Base-by-base conservation (phyloP, 108 stramenopile species). In the Phaeodactylum tricornutum region DNA sequence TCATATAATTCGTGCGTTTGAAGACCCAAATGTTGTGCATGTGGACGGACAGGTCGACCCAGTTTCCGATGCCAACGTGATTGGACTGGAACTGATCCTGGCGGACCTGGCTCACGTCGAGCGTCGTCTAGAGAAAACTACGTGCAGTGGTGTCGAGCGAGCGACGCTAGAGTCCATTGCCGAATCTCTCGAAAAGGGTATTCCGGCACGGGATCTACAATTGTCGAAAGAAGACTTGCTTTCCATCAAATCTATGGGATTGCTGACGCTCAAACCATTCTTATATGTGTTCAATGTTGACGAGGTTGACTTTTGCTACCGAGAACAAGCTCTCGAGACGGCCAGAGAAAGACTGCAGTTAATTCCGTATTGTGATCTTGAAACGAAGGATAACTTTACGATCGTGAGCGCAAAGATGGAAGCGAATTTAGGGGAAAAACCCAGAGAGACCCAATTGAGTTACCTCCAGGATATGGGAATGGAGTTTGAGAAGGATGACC, bases 221-320 rank as follows among this genome's bases (percentile, higher is more conserved):
- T 68, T 92, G 41, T 46, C 72, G 0, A 29, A 44, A 0, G 60
- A 65, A 1, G 75, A 77, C 56, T 27, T 46, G 35, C 39, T 48
- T 49, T 37, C 49, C 2, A 75, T 89, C 46, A 67, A 67, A 55
- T 53, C 62, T 12, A 80, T 90, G 62, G 80, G 82, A 2, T 69
- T 95, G 25, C 49, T 95, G 25, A 84, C 90, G 1, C 47, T 68
- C n/a, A 95, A 92, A 55, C 84, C 81, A 6, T 67, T 83, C 1
- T 73, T 96, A 22, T 92, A 90, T 54, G 89, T 91, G 9, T 84
- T 86, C 53, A 96, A 96, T 53, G 91, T 94, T 15, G 93, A 90
- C 55, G 95, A 96, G 35, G 48, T 75, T 26, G 74, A 83, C 43
- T 83, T 69, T 50, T 31, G n/a, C n/a, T n/a, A n/a, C n/a, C n/a